Conservation (phyloP, 495 filamentous ascomycete genomes). For the Jackrogersella minutella region DNA sequence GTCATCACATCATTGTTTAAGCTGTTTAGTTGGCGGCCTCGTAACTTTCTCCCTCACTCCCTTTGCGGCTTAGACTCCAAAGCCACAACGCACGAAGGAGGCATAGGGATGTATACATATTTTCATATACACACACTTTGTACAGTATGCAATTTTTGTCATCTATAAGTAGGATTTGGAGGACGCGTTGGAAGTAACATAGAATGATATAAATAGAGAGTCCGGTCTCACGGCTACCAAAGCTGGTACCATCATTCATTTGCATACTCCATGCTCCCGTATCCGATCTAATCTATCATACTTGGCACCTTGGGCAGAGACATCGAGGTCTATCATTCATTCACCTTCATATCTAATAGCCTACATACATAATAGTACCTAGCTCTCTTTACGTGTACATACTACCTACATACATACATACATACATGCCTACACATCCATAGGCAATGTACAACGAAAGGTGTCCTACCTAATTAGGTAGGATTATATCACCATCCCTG, state of each 20-base stretch:
- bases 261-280: constrained; percentile 33
- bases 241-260: constrained; percentile 29
- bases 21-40: constrained; percentile 32
- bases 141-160: background rate
- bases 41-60: background rate
- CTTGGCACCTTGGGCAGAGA: constrained; percentile 32
- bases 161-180: constrained; percentile 15
- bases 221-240: constrained; percentile 16
- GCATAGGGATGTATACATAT: constrained; percentile 6
- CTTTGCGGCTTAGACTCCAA: constrained; percentile 25
- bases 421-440: background rate
- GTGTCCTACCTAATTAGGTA: constrained; percentile 20
- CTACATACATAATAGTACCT: background rate
- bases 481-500: constrained; percentile 29
- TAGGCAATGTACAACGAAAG: background rate
- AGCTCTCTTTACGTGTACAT: constrained; percentile 12
- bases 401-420: background rate
- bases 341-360: constrained; percentile 20
- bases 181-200: constrained; percentile 20
- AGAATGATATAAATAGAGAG: constrained; percentile 31
- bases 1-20: no score
- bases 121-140: background rate
- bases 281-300: constrained; percentile 34
- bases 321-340: constrained; percentile 8
- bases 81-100: constrained; percentile 22